phyloP scores from a whole-genome alignment of 805 yeast species.

The Candida piceae region DNA sequence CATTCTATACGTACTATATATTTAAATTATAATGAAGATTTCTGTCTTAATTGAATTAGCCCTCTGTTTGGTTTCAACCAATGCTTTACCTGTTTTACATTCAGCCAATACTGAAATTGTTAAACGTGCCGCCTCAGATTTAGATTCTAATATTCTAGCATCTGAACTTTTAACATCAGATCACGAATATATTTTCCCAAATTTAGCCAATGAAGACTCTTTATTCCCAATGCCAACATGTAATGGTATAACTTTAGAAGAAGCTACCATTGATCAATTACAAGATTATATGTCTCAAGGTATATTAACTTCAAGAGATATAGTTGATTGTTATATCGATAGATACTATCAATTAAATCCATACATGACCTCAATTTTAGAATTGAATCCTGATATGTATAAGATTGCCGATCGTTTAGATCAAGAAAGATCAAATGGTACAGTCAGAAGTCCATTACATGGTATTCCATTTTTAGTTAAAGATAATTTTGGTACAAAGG shows the following conservation, averaged over 20 bases:
- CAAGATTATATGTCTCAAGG: conserved; percentile 22
- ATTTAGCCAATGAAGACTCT: not conserved
- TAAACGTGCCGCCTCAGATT: not conserved
- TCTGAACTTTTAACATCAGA: not conserved
- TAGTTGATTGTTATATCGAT: conserved; percentile 21
- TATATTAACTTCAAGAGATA: conserved; percentile 17
- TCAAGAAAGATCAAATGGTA: conserved; percentile 21
- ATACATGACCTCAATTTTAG: conserved; percentile 20
- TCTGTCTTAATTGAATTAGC: not conserved
- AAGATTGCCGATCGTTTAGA: conserved; percentile 22
- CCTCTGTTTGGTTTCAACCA: not conserved
- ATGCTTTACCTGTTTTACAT: not conserved
- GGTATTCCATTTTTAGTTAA: conserved; percentile 29
- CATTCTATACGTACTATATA: too few relatives aligned
- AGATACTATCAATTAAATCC: conserved; percentile 23
- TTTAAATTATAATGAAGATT: not conserved
- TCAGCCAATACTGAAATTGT: not conserved
- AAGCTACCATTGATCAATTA: conserved; percentile 27
- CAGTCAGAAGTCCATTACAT: conserved; percentile 24
- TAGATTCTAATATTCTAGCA: not conserved
- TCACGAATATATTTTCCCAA: conserved; percentile 1
- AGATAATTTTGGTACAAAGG: conserved; percentile 27
- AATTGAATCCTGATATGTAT: conserved; percentile 24
- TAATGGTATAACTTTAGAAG: conserved; percentile 23
- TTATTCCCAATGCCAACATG: conserved; percentile 20